phyloP scores from a whole-genome alignment of 306 rosid genomes.

The Vigna mungo region DNA sequence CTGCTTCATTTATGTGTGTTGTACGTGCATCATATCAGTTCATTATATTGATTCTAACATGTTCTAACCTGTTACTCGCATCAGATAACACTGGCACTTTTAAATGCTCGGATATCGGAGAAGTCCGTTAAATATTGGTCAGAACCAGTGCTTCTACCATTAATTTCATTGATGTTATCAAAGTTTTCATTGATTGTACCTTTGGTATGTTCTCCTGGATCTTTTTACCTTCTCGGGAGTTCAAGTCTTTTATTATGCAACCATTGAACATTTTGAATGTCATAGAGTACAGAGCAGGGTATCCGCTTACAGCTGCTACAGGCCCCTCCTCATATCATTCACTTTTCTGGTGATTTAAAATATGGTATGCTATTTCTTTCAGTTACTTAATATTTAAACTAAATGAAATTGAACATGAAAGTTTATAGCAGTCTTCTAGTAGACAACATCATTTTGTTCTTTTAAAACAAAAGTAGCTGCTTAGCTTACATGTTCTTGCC shows the following conservation, averaged over 20 bases:
- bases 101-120: slow-evolving; percentile 88
- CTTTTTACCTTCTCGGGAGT: slow-evolving; percentile 14
- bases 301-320: slow-evolving; percentile 83
- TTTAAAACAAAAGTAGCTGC: slow-evolving; percentile 1
- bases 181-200: slow-evolving; percentile 90
- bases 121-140: slow-evolving; percentile 82
- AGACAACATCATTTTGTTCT: slow-evolving; percentile 2
- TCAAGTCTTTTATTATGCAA: slow-evolving; percentile 35
- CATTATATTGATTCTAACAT: slow-evolving; percentile 37
- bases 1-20: slow-evolving; percentile 27
- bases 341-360: slow-evolving; percentile 84
- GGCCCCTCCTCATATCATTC: slow-evolving; percentile 77
- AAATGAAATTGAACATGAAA: slow-evolving; percentile 20
- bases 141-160: slow-evolving; percentile 68
- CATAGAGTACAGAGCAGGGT: slow-evolving; percentile 80
- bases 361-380: slow-evolving; percentile 62
- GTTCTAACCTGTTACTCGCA: slow-evolving; percentile 25
- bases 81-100: slow-evolving; percentile 76
- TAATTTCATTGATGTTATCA: slow-evolving; percentile 85
- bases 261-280: slow-evolving; percentile 49
- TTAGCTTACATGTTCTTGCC: slow-evolving; percentile 31
- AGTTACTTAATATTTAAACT: slow-evolving; percentile 8
- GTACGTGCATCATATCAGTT: slow-evolving; percentile 10
- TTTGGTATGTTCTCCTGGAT: slow-evolving; percentile 62
- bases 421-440: slow-evolving; percentile 3